phyloP scores from a whole-genome alignment of 305 asterid genomes.

The Fraxinus sp. region DNA sequence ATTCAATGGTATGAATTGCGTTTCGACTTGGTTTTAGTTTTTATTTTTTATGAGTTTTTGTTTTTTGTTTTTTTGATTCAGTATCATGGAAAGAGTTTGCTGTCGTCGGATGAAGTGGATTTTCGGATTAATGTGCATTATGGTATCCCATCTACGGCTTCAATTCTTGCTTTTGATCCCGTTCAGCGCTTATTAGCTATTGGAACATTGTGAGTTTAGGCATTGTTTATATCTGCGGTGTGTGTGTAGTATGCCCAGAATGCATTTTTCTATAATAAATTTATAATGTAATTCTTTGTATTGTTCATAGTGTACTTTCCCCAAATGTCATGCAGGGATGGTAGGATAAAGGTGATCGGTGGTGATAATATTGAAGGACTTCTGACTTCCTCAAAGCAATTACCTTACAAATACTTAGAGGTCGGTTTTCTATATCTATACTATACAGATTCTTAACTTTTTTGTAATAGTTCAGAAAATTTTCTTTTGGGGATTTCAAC shows the following conservation, averaged over 20 bases:
- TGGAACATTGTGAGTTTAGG: constrained; percentile 68
- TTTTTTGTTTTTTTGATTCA: constrained; percentile 28
- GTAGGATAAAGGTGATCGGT: constrained; percentile 85
- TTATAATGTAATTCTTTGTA: neutral
- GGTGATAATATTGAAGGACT: constrained; percentile 90
- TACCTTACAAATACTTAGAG: constrained; percentile 84
- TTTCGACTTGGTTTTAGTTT: neutral
- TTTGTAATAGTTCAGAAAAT: neutral
- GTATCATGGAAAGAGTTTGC: constrained; percentile 42
- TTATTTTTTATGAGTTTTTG: neutral
- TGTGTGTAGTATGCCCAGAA: neutral
- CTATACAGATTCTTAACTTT: constrained; percentile 2
- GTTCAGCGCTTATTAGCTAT: constrained; percentile 80
- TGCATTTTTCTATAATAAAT: neutral
- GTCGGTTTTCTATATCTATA: constrained; percentile 39
- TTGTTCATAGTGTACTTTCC: constrained; percentile 13
- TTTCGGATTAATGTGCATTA: constrained; percentile 67
- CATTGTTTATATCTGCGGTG: neutral
- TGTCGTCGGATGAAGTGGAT: constrained; percentile 59
- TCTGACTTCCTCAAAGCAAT: constrained; percentile 62
- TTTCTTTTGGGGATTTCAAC: constrained; percentile 5
- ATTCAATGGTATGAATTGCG: neutral
- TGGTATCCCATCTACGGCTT: constrained; percentile 81
- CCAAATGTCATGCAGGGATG: constrained; percentile 62
- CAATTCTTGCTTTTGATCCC: constrained; percentile 85